phyloP scores from a whole-genome alignment of 352 stramenopile genomes.

The Globisporangium takayamanum region DNA sequence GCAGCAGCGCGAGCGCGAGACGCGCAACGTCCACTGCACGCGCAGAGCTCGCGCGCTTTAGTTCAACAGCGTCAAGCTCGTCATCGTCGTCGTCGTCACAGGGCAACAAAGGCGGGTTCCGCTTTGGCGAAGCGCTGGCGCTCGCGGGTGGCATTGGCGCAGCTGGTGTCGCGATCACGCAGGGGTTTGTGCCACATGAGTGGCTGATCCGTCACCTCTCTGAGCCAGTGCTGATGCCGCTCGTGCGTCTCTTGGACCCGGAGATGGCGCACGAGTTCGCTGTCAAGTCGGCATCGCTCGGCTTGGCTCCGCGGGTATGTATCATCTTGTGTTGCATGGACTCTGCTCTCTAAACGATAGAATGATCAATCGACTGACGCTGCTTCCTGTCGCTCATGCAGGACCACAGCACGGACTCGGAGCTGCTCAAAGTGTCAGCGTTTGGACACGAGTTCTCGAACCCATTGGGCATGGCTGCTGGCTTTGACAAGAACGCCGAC shows the following conservation, averaged over 20 bases:
- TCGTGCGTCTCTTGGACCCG: constrained; percentile 71
- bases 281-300: constrained; percentile 71
- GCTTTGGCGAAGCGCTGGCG: constrained; percentile 24
- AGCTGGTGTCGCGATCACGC: constrained; percentile 49
- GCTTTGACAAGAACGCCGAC: constrained; percentile 97
- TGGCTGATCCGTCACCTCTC: constrained; percentile 65
- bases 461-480: constrained; percentile 93
- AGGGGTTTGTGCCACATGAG: constrained; percentile 67
- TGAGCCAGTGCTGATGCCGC: constrained; percentile 74
- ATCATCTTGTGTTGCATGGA: background rate
- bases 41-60: constrained; percentile 6
- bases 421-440: constrained; percentile 42
- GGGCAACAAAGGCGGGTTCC: constrained; percentile 1
- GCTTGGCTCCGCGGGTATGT: constrained; percentile 55
- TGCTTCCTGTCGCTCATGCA: constrained; percentile 1
- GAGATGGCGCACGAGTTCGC: constrained; percentile 84
- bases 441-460: constrained; percentile 85
- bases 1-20: background rate
- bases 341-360: constrained; percentile 1
- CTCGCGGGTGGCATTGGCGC: constrained; percentile 43
- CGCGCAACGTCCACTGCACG: constrained; percentile 1
- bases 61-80: background rate
- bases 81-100: background rate
- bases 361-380: background rate
- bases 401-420: constrained; percentile 41